These are phyloP conservation scores for Lichtheimia ornata DNA, from an alignment of 371 early-diverging fungal genomes.

Conservation along the genomic window DNA sequence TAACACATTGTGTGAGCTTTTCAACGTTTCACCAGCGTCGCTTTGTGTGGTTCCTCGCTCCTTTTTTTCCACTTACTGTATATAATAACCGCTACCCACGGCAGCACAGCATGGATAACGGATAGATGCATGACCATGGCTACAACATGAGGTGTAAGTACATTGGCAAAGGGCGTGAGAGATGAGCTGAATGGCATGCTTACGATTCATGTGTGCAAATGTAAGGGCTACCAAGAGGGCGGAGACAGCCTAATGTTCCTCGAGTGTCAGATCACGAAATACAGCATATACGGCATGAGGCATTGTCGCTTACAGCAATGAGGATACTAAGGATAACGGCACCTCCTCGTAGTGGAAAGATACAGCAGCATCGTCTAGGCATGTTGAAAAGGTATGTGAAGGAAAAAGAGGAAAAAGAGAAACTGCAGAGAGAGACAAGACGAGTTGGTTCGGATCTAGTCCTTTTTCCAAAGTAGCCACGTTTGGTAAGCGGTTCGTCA, in stretches of 20 bases:
- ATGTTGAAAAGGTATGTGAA: conserved; percentile 6
- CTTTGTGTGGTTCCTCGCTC: no score
- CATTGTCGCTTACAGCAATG: conserved; percentile 26
- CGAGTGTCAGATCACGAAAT: neutral
- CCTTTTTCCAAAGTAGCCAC: no score
- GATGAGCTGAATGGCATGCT: conserved; percentile 9
- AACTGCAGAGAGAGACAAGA: neutral
- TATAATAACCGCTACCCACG: conserved; percentile 40
- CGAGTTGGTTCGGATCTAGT: no score
- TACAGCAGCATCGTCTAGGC: conserved; percentile 43
- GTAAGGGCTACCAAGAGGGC: conserved; percentile 32
- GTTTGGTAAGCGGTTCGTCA: no score
- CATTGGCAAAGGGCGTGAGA: neutral
- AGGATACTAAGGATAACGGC: conserved; percentile 30
- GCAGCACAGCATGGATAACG: conserved; percentile 27
- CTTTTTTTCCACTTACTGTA: conserved; percentile 23
- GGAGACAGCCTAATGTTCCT: conserved; percentile 31
- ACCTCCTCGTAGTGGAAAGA: conserved; percentile 47
- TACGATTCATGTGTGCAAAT: conserved; percentile 46
- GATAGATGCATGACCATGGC: conserved; percentile 49
- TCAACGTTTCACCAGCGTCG: neutral
- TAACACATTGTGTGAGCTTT: conserved; percentile 2
- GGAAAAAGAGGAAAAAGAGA: neutral
- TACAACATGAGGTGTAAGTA: conserved; percentile 2
- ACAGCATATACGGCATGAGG: neutral